Base-by-base conservation (phyloP, 106 monocot species). In the Dioscorea dumetorum region DNA sequence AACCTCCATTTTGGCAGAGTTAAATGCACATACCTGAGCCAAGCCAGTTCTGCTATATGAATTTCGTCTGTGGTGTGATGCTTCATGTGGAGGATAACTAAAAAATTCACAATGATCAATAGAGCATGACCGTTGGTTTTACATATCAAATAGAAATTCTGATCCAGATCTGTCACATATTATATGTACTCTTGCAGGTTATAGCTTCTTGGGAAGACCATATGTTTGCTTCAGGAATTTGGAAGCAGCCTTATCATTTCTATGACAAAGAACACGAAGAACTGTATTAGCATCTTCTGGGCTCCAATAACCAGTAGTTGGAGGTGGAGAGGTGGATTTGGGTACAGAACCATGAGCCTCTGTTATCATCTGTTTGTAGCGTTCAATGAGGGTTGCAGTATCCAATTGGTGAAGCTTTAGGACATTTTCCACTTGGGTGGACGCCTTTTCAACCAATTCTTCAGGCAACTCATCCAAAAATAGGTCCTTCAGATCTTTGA, bases 181-280 rank as follows among this genome's bases (percentile, higher is more conserved):
- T 13, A 3, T 32, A 15, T 70, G 41, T 12, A 60, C 13, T 0
- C 7, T 54, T 8, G 48, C 11, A 49, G 21, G 53, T 70, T 70
- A 88, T 4, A 88, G 74, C 77, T 95, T 95, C 74, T 95, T 95
- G 13, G 91, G 95, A 23, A 95, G 84, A 61, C 76, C 72, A 18
- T 95, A 95, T 17, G 83, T 88, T 82, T 91, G 91, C 86, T 95
- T 95, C 4, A 95, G 80, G 66, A 86, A 95, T 62, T 76, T 91
- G 11, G 95, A 86, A 53, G 95, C 91, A 48, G 82, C 62, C 60
- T 91, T 91, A 28, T 95, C 95, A 53, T 88, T 75, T 60, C 95
- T 70, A 61, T 95, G 74, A 63, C 95, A 95, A 17, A 95, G 68
- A 71, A 95, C 82, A 48, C 91, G 74, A 49, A 95, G 65, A 48